Base-by-base conservation (phyloP, 2,329 filamentous ascomycete species). In the Alternaria solani region DNA sequence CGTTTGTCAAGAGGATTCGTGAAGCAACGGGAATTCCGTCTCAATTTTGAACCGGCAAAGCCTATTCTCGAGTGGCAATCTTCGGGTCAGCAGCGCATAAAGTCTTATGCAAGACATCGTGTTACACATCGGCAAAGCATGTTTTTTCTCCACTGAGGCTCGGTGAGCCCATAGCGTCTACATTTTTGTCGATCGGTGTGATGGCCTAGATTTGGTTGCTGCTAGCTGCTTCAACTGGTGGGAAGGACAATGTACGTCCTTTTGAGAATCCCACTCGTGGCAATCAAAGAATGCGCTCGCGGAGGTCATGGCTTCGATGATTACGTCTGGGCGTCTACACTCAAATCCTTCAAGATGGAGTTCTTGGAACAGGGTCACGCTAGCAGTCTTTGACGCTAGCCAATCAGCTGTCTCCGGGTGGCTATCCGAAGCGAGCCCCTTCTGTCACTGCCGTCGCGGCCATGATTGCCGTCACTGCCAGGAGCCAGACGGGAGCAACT, bases 51-150 rank as follows among this genome's bases (percentile, higher is more conserved):
- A 32, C 25, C 46, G 36, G 23, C 46, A 52, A 51, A 41, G 39
- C 18, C 26, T 48, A 30, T 38, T 60, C 23, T 28, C 36, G 34
- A 51, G 47, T 28, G 47, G 53, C 47, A 49, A 48, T 34, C 26
- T n/a, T 52, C 16, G 36, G 47, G 38, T 57, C 47, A 57, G 53
- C 57, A 28, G 41, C 46, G 47, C 53, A 57, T 46, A 28, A 34
- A 30, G 26, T 39, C 47, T 56, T 38, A 60, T 57, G 57, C 53
- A 60, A 47, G 57, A 57, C 57, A 60, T 60, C 18, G 53, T 57
- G 42, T 52, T 36, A 32, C 41, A 57, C 53, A 26, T 43, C 53
- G 57, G 57, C 23, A 57, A 47, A 34, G 57, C 42, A 57, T n/a
- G 30, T 39, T 54, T 14, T 47, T 46, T 51, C 46, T 51, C 52